Percentiles rank a stretch among this genome's conserved stretches.
These are phyloP conservation scores for Dacryopinax spathularia DNA, from an alignment of 768 basidiomycete species.

Conservation along the genomic window DNA sequence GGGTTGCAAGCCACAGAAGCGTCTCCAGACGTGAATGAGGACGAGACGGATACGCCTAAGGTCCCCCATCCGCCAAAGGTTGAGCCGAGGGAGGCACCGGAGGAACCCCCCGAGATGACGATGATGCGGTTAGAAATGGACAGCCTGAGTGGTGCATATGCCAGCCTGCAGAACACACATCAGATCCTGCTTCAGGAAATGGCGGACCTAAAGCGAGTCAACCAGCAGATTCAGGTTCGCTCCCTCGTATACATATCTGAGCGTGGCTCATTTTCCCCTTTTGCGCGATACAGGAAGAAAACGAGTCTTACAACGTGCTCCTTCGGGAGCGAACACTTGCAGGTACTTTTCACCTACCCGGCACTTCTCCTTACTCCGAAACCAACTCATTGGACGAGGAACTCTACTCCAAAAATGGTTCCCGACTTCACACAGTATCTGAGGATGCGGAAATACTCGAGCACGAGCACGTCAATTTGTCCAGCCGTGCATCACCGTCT, in stretches of 20 bases:
- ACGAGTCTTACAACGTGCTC: constrained; percentile 91
- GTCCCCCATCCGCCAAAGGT: constrained; percentile 23
- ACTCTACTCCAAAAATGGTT: not conserved
- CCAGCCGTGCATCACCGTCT: not conserved
- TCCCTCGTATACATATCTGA: not conserved
- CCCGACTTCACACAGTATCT: not conserved
- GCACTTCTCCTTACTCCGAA: not conserved
- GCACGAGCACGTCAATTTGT: not conserved
- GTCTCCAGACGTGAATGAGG: constrained; percentile 27
- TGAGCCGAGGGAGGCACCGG: constrained; percentile 47
- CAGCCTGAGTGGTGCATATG: constrained; percentile 71
- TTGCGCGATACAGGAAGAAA: constrained; percentile 55
- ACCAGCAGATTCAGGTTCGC: constrained; percentile 52
- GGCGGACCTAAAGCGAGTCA: constrained; percentile 74
- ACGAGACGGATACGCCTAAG: constrained; percentile 19
- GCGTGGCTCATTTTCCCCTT: not conserved
- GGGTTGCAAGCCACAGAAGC: constrained; percentile 9
- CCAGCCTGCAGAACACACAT: constrained; percentile 69
- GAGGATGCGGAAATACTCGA: constrained; percentile 1
- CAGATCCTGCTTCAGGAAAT: constrained; percentile 75
- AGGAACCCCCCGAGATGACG: constrained; percentile 79
- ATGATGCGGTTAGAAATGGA: constrained; percentile 70
- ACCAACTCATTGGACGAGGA: not conserved
- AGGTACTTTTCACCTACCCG: constrained; percentile 70
- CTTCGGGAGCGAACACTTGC: constrained; percentile 80